These are phyloP conservation scores for Orbilia quercus DNA, from an alignment of 2,329 filamentous ascomycete genomes.

Conservation along the genomic window DNA sequence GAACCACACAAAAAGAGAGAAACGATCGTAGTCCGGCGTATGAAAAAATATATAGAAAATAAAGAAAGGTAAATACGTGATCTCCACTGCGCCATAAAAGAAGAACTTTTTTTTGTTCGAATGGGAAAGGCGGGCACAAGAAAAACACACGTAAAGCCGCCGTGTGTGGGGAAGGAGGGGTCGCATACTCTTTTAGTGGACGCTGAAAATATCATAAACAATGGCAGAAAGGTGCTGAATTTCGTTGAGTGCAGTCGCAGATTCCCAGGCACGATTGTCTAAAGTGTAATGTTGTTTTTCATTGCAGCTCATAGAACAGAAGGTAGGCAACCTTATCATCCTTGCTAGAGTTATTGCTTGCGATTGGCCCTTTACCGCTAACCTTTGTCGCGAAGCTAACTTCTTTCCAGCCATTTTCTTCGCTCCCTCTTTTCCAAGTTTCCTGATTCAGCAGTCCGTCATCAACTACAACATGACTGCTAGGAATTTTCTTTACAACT, in stretches of 20 bases:
- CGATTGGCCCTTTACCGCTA: slow-evolving; percentile 55
- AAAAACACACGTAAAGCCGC: too few relatives aligned
- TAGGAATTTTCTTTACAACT: slow-evolving; percentile 81
- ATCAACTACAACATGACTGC: slow-evolving; percentile 73
- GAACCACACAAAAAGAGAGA: background rate
- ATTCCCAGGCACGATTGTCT: background rate
- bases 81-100: slow-evolving; percentile 28
- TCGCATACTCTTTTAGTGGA: too few relatives aligned
- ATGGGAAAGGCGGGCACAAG: background rate
- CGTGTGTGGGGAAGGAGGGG: too few relatives aligned
- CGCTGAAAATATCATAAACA: too few relatives aligned
- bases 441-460: slow-evolving; percentile 18
- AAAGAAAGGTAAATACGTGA: slow-evolving; percentile 10
- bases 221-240: too few relatives aligned
- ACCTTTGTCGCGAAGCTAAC: slow-evolving; percentile 59
- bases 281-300: background rate
- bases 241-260: background rate
- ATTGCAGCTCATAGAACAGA: slow-evolving; percentile 47
- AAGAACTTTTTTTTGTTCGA: slow-evolving; percentile 29
- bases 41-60: background rate
- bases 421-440: slow-evolving; percentile 19
- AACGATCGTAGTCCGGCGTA: background rate
- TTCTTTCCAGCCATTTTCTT: slow-evolving; percentile 49
- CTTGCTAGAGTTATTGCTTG: slow-evolving; percentile 7
- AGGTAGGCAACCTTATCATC: slow-evolving; percentile 53